A percentile compares a stretch with the other conserved stretches of the same genome.
Conservation (phyloP, 176 grass and related monocot genomes). For the Phoenix roebelenii region DNA sequence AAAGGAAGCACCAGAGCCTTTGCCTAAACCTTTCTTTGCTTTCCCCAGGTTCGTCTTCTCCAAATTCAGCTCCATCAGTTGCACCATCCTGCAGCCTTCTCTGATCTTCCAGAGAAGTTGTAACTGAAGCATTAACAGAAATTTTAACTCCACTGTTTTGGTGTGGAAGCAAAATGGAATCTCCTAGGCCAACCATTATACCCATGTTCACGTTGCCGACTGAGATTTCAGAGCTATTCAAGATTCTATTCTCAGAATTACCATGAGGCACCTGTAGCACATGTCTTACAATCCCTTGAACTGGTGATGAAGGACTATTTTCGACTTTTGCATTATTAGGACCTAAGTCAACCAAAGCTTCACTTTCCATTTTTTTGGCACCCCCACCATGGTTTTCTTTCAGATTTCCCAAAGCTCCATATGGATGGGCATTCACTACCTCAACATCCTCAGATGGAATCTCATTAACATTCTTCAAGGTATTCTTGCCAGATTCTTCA, state of each 20-base stretch:
- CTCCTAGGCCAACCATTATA: conserved; percentile 14
- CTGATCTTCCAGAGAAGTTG: conserved; percentile 32
- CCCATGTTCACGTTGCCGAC: conserved; percentile 11
- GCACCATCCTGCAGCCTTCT: conserved; percentile 16
- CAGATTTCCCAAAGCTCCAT: conserved; percentile 19
- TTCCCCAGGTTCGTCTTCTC: conserved; percentile 53
- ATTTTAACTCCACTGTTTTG: conserved; percentile 25
- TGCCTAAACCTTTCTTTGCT: conserved; percentile 99
- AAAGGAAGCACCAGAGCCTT: conserved; percentile 99
- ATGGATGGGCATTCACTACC: conserved; percentile 7
- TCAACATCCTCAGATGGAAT: conserved; percentile 5
- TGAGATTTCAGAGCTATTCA: conserved; percentile 25
- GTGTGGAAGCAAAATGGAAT: conserved; percentile 13
- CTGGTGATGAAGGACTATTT: conserved; percentile 14
- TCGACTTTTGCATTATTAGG: conserved; percentile 11
- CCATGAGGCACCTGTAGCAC: conserved; percentile 1
- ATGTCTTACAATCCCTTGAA: conserved; percentile 21
- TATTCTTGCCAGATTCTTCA: conserved; percentile 14
- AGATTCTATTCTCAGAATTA: conserved; percentile 20
- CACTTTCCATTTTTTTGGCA: conserved; percentile 10
- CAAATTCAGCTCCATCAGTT: conserved; percentile 33
- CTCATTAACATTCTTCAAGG: conserved; percentile 13
- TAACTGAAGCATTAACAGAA: conserved; percentile 26
- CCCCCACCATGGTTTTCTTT: conserved; percentile 20
- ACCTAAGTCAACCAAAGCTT: conserved; percentile 16